Percentiles rank a stretch among this genome's conserved stretches.
Evolutionary conservation across 2,329 filamentous ascomycete species (phyloP).

Genomic region (Phaeosphaeriaceae sp.): DNA sequence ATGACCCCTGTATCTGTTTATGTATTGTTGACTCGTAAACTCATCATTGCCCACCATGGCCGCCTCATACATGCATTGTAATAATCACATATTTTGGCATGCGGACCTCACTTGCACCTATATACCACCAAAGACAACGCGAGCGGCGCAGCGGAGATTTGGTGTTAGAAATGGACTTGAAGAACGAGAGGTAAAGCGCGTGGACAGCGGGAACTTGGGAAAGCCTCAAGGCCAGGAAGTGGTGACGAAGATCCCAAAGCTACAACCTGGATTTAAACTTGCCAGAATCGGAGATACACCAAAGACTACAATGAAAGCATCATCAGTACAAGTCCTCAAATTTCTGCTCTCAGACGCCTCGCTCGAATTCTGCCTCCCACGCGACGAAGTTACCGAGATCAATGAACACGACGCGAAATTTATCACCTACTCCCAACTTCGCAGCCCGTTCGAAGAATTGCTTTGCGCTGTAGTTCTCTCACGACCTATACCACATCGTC

Average conservation of each 20-base stretch:
- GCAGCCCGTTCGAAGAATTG: conserved; percentile 55
- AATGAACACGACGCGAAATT: conserved; percentile 24
- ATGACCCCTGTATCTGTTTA: not conserved
- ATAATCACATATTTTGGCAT: conserved; percentile 14
- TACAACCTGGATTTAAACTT: not conserved
- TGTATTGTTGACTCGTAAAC: not conserved
- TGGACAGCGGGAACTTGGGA: conserved; percentile 10
- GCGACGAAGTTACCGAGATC: conserved; percentile 43
- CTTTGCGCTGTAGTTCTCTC: conserved; percentile 53
- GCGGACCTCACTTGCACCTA: conserved; percentile 8
- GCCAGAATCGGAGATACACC: not conserved
- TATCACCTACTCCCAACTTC: conserved; percentile 39
- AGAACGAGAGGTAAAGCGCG: conserved; percentile 5
- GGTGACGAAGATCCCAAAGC: conserved; percentile 1
- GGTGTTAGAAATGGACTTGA: conserved; percentile 9
- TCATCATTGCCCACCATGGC: conserved; percentile 4
- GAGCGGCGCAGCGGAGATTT: not conserved
- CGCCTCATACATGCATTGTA: conserved; percentile 11
- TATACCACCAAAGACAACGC: conserved; percentile 6
- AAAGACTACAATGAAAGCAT: conserved; percentile 3
- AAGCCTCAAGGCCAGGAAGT: not conserved
- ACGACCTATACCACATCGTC: conserved; percentile 52
- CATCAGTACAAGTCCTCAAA: conserved; percentile 35
- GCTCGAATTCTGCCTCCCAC: conserved; percentile 38
- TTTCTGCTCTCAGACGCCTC: conserved; percentile 41